Conservation (phyloP, 495 filamentous ascomycete species). For the Extremus antarcticus region DNA sequence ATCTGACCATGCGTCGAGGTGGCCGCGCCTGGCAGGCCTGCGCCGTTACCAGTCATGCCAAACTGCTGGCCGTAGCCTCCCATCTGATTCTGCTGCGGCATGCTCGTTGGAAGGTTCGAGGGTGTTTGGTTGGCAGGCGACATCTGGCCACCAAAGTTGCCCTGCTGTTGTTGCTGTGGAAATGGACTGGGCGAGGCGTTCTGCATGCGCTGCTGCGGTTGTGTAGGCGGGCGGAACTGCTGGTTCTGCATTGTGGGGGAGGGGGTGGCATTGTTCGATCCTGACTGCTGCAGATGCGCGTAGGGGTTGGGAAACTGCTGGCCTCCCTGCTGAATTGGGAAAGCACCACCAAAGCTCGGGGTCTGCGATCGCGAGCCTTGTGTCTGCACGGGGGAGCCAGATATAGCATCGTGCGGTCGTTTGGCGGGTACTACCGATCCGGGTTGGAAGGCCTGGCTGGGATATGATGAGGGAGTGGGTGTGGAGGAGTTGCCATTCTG, state of each 20-base stretch:
- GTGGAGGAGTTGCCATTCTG: slow-evolving; percentile 75
- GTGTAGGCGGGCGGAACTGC: slow-evolving; percentile 47
- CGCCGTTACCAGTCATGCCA: slow-evolving; percentile 8
- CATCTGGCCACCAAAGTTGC: slow-evolving; percentile 59
- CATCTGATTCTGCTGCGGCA: slow-evolving; percentile 34
- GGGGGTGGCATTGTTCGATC: slow-evolving; percentile 70
- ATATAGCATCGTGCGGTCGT: slow-evolving; percentile 69
- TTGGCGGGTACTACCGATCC: slow-evolving; percentile 82
- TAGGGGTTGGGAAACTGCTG: slow-evolving; percentile 52
- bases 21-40: slow-evolving; percentile 4
- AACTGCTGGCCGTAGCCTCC: slow-evolving; percentile 10
- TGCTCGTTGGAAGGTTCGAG: slow-evolving; percentile 32
- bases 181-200: slow-evolving; percentile 89
- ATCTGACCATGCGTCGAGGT: slow-evolving; percentile 20
- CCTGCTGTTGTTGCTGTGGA: slow-evolving; percentile 41
- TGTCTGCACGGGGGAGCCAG: slow-evolving; percentile 52
- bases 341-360: slow-evolving; percentile 58
- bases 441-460: slow-evolving; percentile 62
- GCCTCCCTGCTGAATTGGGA: slow-evolving; percentile 53
- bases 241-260: slow-evolving; percentile 79
- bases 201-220: slow-evolving; percentile 65
- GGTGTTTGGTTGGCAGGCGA: slow-evolving; percentile 76
- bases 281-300: slow-evolving; percentile 73
- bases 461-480: slow-evolving; percentile 59
- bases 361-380: slow-evolving; percentile 74